Conservation (phyloP, 2,329 filamentous ascomycete genomes). For the Nakataea oryzae region DNA sequence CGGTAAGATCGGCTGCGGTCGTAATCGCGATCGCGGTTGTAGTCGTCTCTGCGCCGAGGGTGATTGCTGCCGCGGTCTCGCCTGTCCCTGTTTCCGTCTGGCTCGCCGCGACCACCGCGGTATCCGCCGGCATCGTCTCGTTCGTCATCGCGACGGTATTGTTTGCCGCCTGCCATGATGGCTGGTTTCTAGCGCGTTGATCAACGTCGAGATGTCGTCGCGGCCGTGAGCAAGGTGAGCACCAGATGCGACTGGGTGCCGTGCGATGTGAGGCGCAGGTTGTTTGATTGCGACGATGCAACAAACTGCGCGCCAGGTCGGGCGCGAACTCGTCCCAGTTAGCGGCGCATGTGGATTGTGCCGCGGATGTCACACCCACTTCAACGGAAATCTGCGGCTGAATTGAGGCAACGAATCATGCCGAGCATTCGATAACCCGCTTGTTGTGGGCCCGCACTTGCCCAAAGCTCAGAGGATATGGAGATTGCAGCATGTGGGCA, state of each 20-base stretch:
- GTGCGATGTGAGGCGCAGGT: too few relatives aligned
- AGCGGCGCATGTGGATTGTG: not conserved
- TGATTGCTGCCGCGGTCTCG: slow-evolving; percentile 2
- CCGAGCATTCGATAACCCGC: too few relatives aligned
- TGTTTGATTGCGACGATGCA: not conserved
- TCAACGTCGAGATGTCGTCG: not conserved
- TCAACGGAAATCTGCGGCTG: not conserved
- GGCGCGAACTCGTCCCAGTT: not conserved
- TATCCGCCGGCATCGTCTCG: slow-evolving; percentile 1
- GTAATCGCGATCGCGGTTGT: slow-evolving; percentile 2
- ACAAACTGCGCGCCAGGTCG: not conserved
- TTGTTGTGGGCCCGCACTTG: not conserved
- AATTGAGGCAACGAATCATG: not conserved
- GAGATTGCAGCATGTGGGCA: not conserved
- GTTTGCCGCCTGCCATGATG: slow-evolving; percentile 5
- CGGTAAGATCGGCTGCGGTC: slow-evolving; percentile 7
- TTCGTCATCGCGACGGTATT: slow-evolving; percentile 9
- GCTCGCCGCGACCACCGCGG: not conserved
- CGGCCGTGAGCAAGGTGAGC: not conserved
- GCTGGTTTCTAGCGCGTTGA: not conserved
- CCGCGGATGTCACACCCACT: not conserved
- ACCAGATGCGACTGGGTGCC: not conserved
- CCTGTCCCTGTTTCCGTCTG: slow-evolving; percentile 1
- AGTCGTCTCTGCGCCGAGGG: slow-evolving; percentile 3
- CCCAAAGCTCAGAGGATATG: too few relatives aligned